Evolutionary conservation across 768 basidiomycete species (phyloP).

Genomic region (Calocera viscosa): DNA sequence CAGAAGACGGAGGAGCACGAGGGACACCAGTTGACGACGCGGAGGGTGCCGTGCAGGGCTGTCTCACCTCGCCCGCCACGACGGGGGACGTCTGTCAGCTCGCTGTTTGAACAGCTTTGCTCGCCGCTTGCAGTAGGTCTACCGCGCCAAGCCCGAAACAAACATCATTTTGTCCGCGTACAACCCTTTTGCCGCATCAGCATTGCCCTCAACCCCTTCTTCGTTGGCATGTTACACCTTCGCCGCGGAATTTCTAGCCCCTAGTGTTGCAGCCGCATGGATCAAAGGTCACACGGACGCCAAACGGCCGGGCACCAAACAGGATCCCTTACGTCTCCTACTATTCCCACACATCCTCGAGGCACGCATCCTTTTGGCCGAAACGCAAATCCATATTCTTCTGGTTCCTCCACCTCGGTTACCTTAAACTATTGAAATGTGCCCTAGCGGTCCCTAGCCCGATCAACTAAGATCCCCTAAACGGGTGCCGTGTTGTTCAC

Average conservation of each 20-base stretch:
- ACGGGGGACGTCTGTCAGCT: neutral
- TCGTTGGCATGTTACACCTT: neutral
- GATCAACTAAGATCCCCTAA: neutral
- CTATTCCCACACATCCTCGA: neutral
- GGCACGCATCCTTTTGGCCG: neutral
- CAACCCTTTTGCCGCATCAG: neutral
- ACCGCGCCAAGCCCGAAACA: too few species aligned
- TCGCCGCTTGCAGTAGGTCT: neutral
- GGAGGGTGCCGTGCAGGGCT: neutral
- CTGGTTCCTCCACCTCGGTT: neutral
- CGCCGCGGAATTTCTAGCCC: neutral
- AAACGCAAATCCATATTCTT: neutral
- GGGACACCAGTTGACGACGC: constrained; percentile 3
- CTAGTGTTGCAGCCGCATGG: neutral
- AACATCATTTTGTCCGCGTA: too few species aligned
- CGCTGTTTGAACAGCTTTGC: neutral
- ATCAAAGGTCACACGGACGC: neutral
- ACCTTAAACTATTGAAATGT: neutral
- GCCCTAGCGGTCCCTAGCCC: neutral
- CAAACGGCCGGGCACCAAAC: neutral
- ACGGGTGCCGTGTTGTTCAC: neutral
- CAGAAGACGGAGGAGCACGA: neutral
- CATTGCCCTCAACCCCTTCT: neutral
- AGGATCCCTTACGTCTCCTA: neutral
- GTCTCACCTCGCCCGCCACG: constrained; percentile 5